Base-by-base conservation (phyloP, 2,329 filamentous ascomycete species). In the Bipolaris cookei region DNA sequence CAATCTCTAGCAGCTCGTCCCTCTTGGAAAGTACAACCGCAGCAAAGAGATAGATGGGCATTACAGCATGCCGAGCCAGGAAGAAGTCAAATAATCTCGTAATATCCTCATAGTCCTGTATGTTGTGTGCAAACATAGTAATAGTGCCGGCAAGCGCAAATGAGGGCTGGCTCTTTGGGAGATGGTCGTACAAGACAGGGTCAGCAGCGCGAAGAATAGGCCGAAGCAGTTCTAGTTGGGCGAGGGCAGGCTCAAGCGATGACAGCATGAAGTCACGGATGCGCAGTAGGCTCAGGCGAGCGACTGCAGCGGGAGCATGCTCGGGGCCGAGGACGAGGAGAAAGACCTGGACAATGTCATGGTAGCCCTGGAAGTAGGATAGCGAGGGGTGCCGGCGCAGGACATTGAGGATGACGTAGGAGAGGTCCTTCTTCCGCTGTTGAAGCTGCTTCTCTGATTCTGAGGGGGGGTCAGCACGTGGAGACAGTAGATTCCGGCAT, bases 201-300 rank as follows among this genome's bases (percentile, higher is more conserved):
- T 97, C 92, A 21, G 88, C 89, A 34, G 82, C 83, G 61, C 84
- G 80, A 23, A 99, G 81, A 54, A 99, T 90, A 54, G 91, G 87
- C 6, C 92, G 93, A 53, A 99, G 88, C 11, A 99, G 84, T 37
- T 87, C 86, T n/a, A 99, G 86, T 76, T 99, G 95, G 52, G 88
- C 84, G 46, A 96, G 82, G 20, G 93, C 91, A 3, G 92, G 91
- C 13, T 86, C 82, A 42, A 99, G 86, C 38, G 87, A 91, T 7
- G 94, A 93, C 10, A 99, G 86, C 95, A 99, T 97, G 76, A 97
- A 99, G 78, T 99, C 95, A 61, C 95, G 88, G 73, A 99, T 97
- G 51, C 92, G 90, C 42, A 98, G 84, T 30, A 93, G 83, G 3
- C 93, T 97, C 56, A 99, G 86, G n/a, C 90, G 89, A 32, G 90